Base-by-base conservation (phyloP, 768 basidiomycete genomes). In the Lactarius evosmus region DNA sequence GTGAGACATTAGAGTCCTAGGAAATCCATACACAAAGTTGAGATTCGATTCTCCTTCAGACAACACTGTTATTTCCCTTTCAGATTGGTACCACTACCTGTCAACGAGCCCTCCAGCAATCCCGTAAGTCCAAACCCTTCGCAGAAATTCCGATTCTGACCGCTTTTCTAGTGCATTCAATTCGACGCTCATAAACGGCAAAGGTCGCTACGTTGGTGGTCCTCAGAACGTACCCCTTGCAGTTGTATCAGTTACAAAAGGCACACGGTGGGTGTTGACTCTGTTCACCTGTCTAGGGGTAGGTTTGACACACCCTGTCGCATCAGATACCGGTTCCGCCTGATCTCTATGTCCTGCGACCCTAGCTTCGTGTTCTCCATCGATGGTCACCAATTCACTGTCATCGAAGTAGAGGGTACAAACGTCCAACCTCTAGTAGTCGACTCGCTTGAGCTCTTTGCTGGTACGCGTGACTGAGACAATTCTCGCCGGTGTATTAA, bases 101-200 rank as follows among this genome's bases (percentile, higher is more conserved):
- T 52, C 66, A 2, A 41, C 29, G 27, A 19, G 49, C 14, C 4
- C 62, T 4, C 46, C 41, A 12, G 7, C 30, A 27, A n/a, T 57
- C 17, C 50, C 62, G 60, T 58, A 14, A 32, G 58, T 46, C 56
- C 14, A 3, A 12, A 30, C 29, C 19, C 22, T 11, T 34, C 12
- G 1, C 9, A n/a, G 8, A 19, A 29, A 5, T 25, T 41, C 22
- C 34, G 34, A 32, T 60, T 7, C 53, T 46, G 33, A 38, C 29
- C 2, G n/a, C 7, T 2, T 50, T 29, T 17, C n/a, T 40, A 72
- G 70, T 32, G 67, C 63, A 4, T 64, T 78, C 2, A 74, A 75
- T 61, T 60, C 77, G 2, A 77, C 77, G 0, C 67, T 82, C 17
- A 80, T 83, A 65, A 83, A 83, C 58, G 83, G 83, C 2, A 71